A percentile compares a stretch with the other conserved stretches of the same genome.
phyloP scores from a whole-genome alignment of 1,284 basidiomycete species.

The Trametes hirsuta region DNA sequence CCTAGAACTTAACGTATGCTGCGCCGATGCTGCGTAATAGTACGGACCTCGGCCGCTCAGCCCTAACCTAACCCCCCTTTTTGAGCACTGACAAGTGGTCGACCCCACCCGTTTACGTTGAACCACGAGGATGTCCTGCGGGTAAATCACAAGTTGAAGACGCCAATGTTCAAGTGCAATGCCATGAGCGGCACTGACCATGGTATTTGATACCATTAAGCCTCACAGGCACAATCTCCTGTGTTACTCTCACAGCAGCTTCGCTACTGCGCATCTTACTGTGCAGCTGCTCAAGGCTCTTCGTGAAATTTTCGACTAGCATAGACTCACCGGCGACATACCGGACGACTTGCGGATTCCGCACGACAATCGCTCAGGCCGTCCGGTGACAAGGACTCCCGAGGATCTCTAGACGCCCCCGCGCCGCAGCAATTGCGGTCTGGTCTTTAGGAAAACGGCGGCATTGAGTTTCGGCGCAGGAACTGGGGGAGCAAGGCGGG shows the following conservation, averaged over 20 bases:
- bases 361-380: not conserved
- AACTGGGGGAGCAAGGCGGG: not conserved
- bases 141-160: too few relatives aligned
- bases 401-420: not conserved
- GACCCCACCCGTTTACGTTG: too few relatives aligned
- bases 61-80: too few relatives aligned
- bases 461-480: not conserved
- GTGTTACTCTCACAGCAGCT: not conserved
- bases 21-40: not conserved
- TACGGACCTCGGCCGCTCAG: not conserved
- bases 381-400: not conserved
- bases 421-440: not conserved
- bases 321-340: too few relatives aligned
- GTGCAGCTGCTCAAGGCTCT: not conserved
- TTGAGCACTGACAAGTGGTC: too few relatives aligned
- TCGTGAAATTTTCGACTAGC: not conserved
- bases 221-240: too few relatives aligned
- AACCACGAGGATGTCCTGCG: too few relatives aligned
- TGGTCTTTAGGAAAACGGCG: not conserved
- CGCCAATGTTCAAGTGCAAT: too few relatives aligned
- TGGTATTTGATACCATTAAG: too few relatives aligned
- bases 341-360: too few relatives aligned
- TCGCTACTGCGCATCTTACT: not conserved
- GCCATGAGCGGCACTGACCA: too few relatives aligned
- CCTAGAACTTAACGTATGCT: conserved; percentile 9